Evolutionary conservation across 768 basidiomycete species (phyloP).

Genomic region (Psilocybe cyanescens): DNA sequence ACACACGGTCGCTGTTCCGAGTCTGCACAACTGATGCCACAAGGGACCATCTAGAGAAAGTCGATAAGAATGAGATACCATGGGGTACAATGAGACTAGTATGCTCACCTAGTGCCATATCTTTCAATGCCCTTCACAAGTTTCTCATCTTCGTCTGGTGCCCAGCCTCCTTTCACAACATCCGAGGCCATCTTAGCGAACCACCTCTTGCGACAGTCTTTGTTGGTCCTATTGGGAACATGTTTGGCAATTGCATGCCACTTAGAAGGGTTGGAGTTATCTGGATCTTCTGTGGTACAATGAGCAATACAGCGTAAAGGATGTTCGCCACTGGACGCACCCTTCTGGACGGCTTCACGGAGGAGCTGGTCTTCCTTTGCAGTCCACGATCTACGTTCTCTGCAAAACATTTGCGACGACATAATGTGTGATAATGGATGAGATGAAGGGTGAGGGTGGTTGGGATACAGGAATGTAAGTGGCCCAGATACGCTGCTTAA

Average conservation of each 20-base stretch:
- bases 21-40: conserved; percentile 62
- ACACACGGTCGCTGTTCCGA: conserved; percentile 63
- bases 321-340: conserved; percentile 27
- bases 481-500: conserved; percentile 32
- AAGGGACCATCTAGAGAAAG: conserved; percentile 50
- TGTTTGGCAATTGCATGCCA: conserved; percentile 69
- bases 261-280: conserved; percentile 58
- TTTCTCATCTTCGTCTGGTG: conserved; percentile 62
- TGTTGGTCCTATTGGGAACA: conserved; percentile 64
- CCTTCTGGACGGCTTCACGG: conserved; percentile 52
- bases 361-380: conserved; percentile 56
- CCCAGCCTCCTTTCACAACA: conserved; percentile 66
- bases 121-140: conserved; percentile 58
- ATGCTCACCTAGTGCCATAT: conserved; percentile 55
- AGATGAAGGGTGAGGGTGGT: conserved; percentile 21
- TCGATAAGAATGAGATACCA: conserved; percentile 5
- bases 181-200: conserved; percentile 67
- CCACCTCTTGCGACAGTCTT: conserved; percentile 68
- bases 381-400: conserved; percentile 58
- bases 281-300: conserved; percentile 53
- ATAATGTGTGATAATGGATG: conserved; percentile 14
- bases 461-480: conserved; percentile 28
- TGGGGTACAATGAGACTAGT: background rate
- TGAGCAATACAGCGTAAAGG: conserved; percentile 12
- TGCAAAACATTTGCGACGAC: conserved; percentile 37